These are phyloP conservation scores for Penicillium fuscoglaucum DNA, from an alignment of 2,329 filamentous ascomycete genomes.

Conservation along the genomic window DNA sequence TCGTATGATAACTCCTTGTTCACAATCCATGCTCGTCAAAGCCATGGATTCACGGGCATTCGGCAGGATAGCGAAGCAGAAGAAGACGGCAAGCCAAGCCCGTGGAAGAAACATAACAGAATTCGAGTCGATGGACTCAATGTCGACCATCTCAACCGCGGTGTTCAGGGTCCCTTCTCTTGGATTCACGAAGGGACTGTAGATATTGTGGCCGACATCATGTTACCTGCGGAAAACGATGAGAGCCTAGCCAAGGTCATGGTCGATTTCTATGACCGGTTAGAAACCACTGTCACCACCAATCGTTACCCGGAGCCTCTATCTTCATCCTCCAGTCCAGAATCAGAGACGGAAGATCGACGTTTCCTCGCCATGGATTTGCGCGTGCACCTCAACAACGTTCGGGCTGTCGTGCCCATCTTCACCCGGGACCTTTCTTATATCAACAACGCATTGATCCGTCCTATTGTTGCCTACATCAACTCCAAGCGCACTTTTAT, in stretches of 20 bases:
- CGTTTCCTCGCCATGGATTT: conserved; percentile 91
- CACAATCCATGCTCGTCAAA: conserved; percentile 91
- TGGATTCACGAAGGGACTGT: conserved; percentile 98
- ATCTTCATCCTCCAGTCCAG: conserved; percentile 21
- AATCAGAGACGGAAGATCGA: conserved; percentile 52
- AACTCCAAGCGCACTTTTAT: conserved; percentile 95
- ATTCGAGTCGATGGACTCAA: conserved; percentile 89
- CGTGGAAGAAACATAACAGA: conserved; percentile 94
- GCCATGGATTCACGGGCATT: conserved; percentile 72
- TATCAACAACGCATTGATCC: conserved; percentile 90
- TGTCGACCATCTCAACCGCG: conserved; percentile 93
- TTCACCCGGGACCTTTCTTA: conserved; percentile 92
- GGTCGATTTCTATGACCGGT: conserved; percentile 93
- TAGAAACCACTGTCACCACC: conserved; percentile 86
- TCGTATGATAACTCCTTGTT: conserved; percentile 95
- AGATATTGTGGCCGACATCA: conserved; percentile 92
- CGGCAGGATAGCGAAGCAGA: conserved; percentile 58
- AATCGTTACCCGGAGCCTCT: conserved; percentile 58
- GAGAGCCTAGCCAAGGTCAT: conserved; percentile 91
- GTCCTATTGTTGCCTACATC: conserved; percentile 97
- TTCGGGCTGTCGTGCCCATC: conserved; percentile 86
- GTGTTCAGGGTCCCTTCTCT: conserved; percentile 88
- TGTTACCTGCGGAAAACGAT: conserved; percentile 85
- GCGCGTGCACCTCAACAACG: conserved; percentile 91
- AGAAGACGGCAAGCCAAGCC: conserved; percentile 63